Base-by-base conservation (phyloP, 2,329 filamentous ascomycete genomes). In the Fusarium tupiense region DNA sequence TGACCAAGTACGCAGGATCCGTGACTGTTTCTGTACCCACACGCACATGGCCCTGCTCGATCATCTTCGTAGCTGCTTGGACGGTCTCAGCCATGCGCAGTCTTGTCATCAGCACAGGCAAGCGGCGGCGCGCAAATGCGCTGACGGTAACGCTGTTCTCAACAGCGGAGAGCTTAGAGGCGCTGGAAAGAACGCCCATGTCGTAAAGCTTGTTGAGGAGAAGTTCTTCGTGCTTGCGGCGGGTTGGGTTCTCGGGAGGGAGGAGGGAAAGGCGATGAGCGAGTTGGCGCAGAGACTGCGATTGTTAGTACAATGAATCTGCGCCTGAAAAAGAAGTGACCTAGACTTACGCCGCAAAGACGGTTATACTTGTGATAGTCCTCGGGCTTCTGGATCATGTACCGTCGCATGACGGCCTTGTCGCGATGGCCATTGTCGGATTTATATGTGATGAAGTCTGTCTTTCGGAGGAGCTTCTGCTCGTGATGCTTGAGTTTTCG, bases 401-500 rank as follows among this genome's bases (percentile, higher is more conserved):
- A 99, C 72, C 95, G 92, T 64, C 94, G 91, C 71, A 93, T 89
- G 69, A 98, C 90, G 72, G 86, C 85, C 72, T 94, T 91, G 84
- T 96, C 94, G 82, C 96, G 92, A 86, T 99, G 96, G 78, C 91
- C 88, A 80, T 92, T 90, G 85, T 98, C 95, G 80, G 91, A 91
- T 84, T 96, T 96, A 88, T 96, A 98, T 80, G 93, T 96, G 82
- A 95, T 92, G 85, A 99, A 97, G 86, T 99, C 95, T 84, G 96
- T 95, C 84, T 90, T 90, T 82, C 96, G 96, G 79, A 98, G 90
- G 81, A 98, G 93, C 89, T 96, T 97, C 82, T 96, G 91, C 91
- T 99, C 96, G 85, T 98, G 96, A 85, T 97, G 91, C 86, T 98
- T 98, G 81, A 99, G 91, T 87, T 97, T 95, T 79, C 96, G 93